Base-by-base conservation (phyloP, 768 basidiomycete species). In the Mrakia blollopis region DNA sequence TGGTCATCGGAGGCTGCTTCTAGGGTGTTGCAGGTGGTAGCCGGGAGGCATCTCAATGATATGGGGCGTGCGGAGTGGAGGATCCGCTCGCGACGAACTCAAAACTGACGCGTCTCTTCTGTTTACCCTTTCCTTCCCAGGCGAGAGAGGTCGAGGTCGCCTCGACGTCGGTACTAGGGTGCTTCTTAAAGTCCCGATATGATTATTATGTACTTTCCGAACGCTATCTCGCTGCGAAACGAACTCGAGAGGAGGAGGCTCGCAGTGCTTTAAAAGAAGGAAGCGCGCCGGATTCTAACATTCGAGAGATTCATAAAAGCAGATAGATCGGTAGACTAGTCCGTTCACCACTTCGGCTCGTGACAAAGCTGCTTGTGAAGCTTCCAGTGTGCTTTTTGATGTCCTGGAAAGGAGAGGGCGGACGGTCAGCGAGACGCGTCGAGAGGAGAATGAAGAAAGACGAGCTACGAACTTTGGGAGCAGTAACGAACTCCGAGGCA, bases 111-210 rank as follows among this genome's bases (percentile, higher is more conserved):
- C 18, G 21, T n/a, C 52, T 39, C 41, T 44, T 44, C 13, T 21
- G 37, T 37, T 9, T 32, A 11, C 10, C 61, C 25, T 63, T 39
- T 30, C 5, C 9, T 25, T 73, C 1, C 25, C 57, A 74, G 62
- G 39, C 39, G 61, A 63, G 61, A 63, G 35, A 63, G 73, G 65
- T 65, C 62, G n/a, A 65, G 73, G 41, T 74, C 73, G 1, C 73
- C 73, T 21, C 60, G 73, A 50, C 73, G 73, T 65, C 73, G 73
- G 16, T 72, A 72, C 35, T 37, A 72, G 35, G 39, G 47, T 21
- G 14, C 47, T 50, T 50, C 7, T 50, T 50, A 16, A 50, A 50
- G 47, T 1, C 47, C 47, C 11, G 39, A 21, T 50, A 21, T 14
- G 47, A 50, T 50, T 16, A 14, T 50, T 50, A 50, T 50, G 47